phyloP scores from a whole-genome alignment of 495 filamentous ascomycete genomes.

The Tuber magnatum region DNA sequence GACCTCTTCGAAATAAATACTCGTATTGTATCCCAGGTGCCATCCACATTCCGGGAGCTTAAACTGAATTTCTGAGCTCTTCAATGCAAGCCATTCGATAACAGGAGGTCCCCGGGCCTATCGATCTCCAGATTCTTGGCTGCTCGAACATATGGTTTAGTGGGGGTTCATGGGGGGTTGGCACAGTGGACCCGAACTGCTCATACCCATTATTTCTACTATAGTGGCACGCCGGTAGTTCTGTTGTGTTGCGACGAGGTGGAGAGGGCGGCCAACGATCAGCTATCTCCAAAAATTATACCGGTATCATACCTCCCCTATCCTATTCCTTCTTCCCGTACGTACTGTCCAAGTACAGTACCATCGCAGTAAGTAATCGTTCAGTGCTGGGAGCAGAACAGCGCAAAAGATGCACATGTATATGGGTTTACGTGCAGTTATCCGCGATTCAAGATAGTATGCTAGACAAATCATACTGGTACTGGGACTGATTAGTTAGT shows the following conservation, averaged over 20 bases:
- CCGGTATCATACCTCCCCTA: no score
- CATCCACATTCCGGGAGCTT: not conserved
- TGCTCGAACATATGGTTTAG: not conserved
- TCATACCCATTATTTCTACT: not conserved
- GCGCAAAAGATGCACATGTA: not conserved
- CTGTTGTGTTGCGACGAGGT: not conserved
- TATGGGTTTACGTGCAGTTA: not conserved
- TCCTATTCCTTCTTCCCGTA: not conserved
- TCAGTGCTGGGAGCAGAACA: not conserved
- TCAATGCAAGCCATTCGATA: not conserved
- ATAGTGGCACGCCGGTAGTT: not conserved
- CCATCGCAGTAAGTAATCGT: not conserved
- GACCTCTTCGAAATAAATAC: not conserved
- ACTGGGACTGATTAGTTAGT: not conserved
- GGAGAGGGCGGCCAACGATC: no score
- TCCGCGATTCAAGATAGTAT: not conserved
- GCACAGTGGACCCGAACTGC: not conserved
- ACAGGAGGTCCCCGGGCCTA: not conserved
- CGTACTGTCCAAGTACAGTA: not conserved
- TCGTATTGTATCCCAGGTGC: not conserved
- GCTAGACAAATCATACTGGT: not conserved
- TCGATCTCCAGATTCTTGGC: not conserved
- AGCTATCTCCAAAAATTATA: not conserved
- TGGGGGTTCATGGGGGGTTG: not conserved
- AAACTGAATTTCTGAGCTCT: not conserved